Percentiles rank a stretch among this genome's conserved stretches.
These are phyloP conservation scores for Candida stauntonica DNA, from an alignment of 805 yeast species.

Conservation along the genomic window DNA sequence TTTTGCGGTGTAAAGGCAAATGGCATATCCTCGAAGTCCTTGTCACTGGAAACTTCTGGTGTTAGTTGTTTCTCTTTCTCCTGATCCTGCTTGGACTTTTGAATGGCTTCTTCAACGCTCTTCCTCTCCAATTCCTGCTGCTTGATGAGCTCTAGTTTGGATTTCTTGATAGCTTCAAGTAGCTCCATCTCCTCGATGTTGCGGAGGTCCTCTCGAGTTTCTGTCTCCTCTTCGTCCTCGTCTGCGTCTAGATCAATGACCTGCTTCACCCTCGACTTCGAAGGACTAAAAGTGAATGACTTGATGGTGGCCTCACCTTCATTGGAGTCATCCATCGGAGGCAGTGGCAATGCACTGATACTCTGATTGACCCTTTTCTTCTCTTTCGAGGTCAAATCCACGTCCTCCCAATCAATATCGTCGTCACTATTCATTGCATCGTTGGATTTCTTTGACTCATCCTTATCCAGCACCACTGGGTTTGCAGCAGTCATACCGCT, in stretches of 20 bases:
- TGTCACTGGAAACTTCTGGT: conserved; percentile 21
- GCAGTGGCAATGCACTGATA: conserved; percentile 37
- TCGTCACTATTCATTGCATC: conserved; percentile 33
- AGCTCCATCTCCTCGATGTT: conserved; percentile 33
- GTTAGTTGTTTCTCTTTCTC: background rate
- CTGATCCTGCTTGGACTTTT: too few relatives aligned
- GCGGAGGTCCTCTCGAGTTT: conserved; percentile 19
- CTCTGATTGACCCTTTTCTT: conserved; percentile 35
- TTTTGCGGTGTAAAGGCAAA: conserved; percentile 13
- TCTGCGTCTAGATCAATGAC: conserved; percentile 8
- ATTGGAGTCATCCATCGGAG: conserved; percentile 24
- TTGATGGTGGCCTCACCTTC: conserved; percentile 16
- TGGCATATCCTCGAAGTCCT: conserved; percentile 27
- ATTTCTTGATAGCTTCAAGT: conserved; percentile 38
- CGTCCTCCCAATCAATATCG: conserved; percentile 70
- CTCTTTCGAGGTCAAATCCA: conserved; percentile 34
- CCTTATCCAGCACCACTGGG: conserved; percentile 45
- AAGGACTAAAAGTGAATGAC: conserved; percentile 22
- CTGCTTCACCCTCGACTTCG: conserved; percentile 13
- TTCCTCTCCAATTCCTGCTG: conserved; percentile 34
- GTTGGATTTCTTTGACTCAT: conserved; percentile 12
- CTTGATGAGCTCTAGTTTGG: conserved; percentile 43
- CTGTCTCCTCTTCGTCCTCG: conserved; percentile 17
- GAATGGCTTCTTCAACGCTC: conserved; percentile 3
- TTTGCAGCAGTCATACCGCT: conserved; percentile 34